Base-by-base conservation (phyloP, 1,139 yeast genomes). In the Candida tetrigidarum region DNA sequence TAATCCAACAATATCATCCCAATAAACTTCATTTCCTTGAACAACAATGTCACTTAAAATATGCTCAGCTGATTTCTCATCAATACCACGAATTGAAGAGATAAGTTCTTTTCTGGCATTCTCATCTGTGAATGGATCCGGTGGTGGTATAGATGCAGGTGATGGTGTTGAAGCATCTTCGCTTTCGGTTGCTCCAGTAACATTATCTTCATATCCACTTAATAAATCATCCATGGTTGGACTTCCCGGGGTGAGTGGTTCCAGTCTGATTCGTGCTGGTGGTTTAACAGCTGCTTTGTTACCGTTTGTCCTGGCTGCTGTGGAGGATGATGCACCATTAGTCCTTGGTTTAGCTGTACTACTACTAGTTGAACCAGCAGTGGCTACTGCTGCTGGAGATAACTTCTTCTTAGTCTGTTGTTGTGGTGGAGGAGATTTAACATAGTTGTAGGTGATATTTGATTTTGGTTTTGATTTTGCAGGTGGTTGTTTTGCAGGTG, bases 1-100 rank as follows among this genome's bases (percentile, higher is more conserved):
- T 32, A 93, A 69, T 1, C 99, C 99, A 1, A 97, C 97, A 53
- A 93, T 90, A 62, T 93, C 99, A 38, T 86, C 95, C 99, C 99
- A 93, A 59, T 83, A 89, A 1, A 93, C 98, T 57, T 91, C 95
- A 64, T 93, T 98, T 7, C 98, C 98, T 50, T 86, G 89, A 7
- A 91, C 91, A 5, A 92, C 95, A 53, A 93, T 90, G 60, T 93
- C 98, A 54, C 88, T 87, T 51, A 93, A 74, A 43, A 93, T 93
- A 61, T 90, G 97, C 46, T 66, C 59, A 42, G 74, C 70, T 47
- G 80, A 60, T 45, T 60, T 50, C 46, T 61, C 65, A 53, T 75
- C 80, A 8, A 74, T 67, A 2, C 80, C 80, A 41, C 69, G 56
- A 23, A 74, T 63, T 11, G 69, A 64, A 10, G 56, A 48, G 28